A percentile compares a stretch with the other conserved stretches of the same genome.
Evolutionary conservation across 2,329 filamentous ascomycete species (phyloP).

Genomic region (Metarhizium robertsii): DNA sequence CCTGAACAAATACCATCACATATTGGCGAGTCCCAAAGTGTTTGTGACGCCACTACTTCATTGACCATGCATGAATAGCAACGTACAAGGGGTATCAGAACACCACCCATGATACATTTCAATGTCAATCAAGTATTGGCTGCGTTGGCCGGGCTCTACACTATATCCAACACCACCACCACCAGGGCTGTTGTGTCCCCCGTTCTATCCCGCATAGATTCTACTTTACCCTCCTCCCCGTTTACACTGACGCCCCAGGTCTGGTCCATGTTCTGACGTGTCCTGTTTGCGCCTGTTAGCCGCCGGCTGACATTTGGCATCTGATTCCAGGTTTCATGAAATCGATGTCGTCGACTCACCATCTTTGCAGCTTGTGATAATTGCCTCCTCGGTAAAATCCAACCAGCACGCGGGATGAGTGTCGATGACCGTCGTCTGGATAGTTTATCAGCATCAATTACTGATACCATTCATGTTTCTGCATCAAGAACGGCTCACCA

Average conservation of each 20-base stretch:
- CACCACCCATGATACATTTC: background rate
- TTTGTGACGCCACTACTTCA: background rate
- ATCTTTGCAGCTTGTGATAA: slow-evolving; percentile 84
- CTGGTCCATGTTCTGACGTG: slow-evolving; percentile 69
- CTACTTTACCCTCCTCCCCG: background rate
- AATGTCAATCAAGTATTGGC: background rate
- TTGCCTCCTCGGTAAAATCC: slow-evolving; percentile 86
- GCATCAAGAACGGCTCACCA: slow-evolving; percentile 45
- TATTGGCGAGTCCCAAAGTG: background rate
- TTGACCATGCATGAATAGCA: background rate
- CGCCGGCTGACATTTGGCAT: slow-evolving; percentile 4
- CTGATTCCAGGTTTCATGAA: background rate
- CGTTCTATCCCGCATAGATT: background rate
- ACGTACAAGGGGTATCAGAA: background rate
- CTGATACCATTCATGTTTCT: background rate
- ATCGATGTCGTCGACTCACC: slow-evolving; percentile 45
- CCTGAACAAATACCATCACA: background rate
- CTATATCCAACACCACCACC: background rate
- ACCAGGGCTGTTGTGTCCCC: background rate
- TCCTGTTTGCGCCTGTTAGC: slow-evolving; percentile 35
- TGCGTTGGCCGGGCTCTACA: background rate
- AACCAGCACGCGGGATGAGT: slow-evolving; percentile 83
- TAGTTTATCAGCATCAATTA: slow-evolving; percentile 1
- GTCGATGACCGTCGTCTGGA: slow-evolving; percentile 70
- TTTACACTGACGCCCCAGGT: slow-evolving; percentile 26